phyloP scores from a whole-genome alignment of 148 eudicot genomes.

The Spergularia marina region DNA sequence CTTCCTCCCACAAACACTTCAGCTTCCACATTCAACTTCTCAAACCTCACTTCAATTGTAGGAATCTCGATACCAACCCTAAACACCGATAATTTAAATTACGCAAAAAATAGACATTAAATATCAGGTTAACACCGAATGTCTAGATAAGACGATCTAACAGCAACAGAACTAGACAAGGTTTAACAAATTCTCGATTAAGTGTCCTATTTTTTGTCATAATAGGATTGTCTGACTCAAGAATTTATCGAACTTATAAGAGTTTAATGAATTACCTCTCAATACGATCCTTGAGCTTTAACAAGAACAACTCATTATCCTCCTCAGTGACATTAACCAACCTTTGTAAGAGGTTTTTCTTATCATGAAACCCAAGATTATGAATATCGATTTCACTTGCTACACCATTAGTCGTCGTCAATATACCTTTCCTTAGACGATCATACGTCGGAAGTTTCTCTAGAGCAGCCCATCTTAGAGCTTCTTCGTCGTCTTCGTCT shows the following conservation, averaged over 20 bases:
- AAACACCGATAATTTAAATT: conserved; percentile 1
- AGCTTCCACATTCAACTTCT: conserved; percentile 57
- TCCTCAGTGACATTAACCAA: conserved; percentile 49
- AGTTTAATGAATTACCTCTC: conserved; percentile 35
- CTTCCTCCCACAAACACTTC: conserved; percentile 56
- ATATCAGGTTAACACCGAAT: not conserved
- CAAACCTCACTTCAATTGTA: conserved; percentile 63
- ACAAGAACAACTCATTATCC: conserved; percentile 58
- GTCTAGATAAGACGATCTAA: no score
- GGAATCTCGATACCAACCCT: conserved; percentile 73
- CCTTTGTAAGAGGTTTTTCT: conserved; percentile 41
- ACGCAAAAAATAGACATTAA: not conserved
- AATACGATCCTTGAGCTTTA: conserved; percentile 45
- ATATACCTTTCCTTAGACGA: conserved; percentile 50
- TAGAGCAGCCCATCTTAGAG: conserved; percentile 64
- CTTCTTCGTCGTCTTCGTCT: conserved; percentile 62
- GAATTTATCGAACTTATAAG: no score
- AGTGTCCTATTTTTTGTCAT: no score
- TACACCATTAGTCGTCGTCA: conserved; percentile 34
- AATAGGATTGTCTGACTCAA: no score
- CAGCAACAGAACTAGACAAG: no score
- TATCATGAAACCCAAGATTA: conserved; percentile 37
- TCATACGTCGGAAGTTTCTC: conserved; percentile 58
- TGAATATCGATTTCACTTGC: conserved; percentile 44
- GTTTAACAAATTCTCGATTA: no score